Evolutionary conservation across 129 eudicot species (phyloP).

Genomic region (Centella asiatica): DNA sequence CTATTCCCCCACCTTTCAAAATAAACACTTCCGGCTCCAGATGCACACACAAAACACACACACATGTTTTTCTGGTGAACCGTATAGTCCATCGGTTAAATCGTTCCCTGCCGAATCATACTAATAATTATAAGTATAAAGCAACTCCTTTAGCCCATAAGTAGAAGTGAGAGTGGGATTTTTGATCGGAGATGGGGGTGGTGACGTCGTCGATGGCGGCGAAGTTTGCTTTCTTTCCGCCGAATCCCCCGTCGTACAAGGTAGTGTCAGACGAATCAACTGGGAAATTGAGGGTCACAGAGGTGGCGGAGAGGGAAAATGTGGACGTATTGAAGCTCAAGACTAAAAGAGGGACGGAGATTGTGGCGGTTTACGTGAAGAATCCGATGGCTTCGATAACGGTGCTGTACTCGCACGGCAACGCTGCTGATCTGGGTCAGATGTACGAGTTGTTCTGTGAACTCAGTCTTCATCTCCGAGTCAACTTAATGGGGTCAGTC

Average conservation of each 20-base stretch:
- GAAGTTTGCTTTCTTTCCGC: conserved; percentile 91
- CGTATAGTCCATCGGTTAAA: too few species aligned
- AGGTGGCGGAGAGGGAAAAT: conserved; percentile 64
- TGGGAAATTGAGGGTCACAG: conserved; percentile 67
- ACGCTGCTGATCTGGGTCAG: conserved; percentile 98
- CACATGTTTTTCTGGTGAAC: too few species aligned
- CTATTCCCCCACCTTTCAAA: conserved; percentile 7
- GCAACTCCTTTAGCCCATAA: background rate
- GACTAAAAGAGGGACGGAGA: conserved; percentile 70
- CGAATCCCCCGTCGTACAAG: conserved; percentile 81
- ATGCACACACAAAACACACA: background rate
- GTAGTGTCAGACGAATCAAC: conserved; percentile 43
- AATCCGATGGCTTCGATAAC: conserved; percentile 74
- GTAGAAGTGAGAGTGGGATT: background rate
- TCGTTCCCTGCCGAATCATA: too few species aligned
- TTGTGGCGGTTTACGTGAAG: conserved; percentile 67
- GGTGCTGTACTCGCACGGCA: conserved; percentile 83
- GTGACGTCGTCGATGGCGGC: conserved; percentile 97
- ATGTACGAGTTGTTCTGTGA: conserved; percentile 79
- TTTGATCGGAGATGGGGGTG: conserved; percentile 53
- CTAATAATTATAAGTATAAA: background rate
- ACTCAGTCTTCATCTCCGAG: conserved; percentile 75
- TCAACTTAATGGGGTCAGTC: conserved; percentile 81
- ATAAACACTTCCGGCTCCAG: too few species aligned
- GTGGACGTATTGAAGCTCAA: conserved; percentile 74